Evolutionary conservation across 495 filamentous ascomycete species (phyloP), one percentile per base, ranked within the genome.

Genomic region (Xylaria castorea): DNA sequence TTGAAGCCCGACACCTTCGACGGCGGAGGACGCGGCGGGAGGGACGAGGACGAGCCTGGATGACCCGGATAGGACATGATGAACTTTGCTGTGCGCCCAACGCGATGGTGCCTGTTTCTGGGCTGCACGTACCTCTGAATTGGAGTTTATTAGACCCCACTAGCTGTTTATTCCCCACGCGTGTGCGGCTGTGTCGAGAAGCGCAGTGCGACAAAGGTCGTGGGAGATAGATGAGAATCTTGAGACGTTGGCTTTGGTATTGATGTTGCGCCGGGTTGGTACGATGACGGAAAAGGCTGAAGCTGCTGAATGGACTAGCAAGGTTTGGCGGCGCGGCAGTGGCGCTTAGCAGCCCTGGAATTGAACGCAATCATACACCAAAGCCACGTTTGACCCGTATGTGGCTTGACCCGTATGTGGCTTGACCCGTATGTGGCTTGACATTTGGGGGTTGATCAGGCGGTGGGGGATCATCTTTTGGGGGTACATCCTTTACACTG

Each of bases 61-160:
- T 93, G 93, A 77, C 93, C 92, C 78, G 93, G 92, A 87, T 94
- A 94, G 82, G 94, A 91, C 94, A 97, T 97, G 91, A 92, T 94
- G 92, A 94, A 94, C 84, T 89, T 87, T 86, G 85, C 84, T 86
- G 81, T 75, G 79, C 62, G 73, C 77, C 71, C 77, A 76, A 77
- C 71, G 74, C 68, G 64, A 73, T 68, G 64, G 64, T 74, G 55
- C 75, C 75, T 75, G 75, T 77, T 71, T 77, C 71, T 76, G 77
- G 73, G 72, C 77, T 73, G 75, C 75, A 87, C 85, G 84, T 87
- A 87, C 85, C 85, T 86, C 65, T 71, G 58, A 38, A 60, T 70
- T 18, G 36, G 57, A 72, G 36, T 22, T 40, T 51, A 5, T 58
- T 18, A 48, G 18, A 7, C 25, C 12, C 61, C 32, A 25, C 14